Evolutionary conservation across 768 basidiomycete species (phyloP).

Genomic region (Suillus hirtellus): DNA sequence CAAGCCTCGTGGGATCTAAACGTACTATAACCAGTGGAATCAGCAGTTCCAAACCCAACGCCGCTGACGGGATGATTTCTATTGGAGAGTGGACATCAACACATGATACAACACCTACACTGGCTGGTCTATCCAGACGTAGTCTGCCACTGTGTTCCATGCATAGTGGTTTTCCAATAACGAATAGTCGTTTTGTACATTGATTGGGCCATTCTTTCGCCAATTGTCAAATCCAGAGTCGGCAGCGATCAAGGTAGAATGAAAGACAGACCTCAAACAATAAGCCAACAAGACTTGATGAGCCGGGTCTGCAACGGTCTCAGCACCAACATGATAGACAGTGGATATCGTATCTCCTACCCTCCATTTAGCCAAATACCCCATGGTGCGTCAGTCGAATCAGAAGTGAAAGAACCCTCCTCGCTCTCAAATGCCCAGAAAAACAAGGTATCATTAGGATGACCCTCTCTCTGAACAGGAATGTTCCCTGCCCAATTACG

Average conservation of each 20-base stretch:
- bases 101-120: constrained; percentile 37
- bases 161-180: constrained; percentile 52
- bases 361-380: constrained; percentile 76
- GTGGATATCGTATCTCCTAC: constrained; percentile 33
- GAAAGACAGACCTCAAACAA: constrained; percentile 57
- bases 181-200: constrained; percentile 51
- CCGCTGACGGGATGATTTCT: constrained; percentile 40
- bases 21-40: constrained; percentile 59
- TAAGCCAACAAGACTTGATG: constrained; percentile 66
- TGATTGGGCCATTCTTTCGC: constrained; percentile 67
- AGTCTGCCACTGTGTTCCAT: constrained; percentile 64
- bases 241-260: not conserved
- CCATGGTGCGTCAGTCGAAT: constrained; percentile 55
- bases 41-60: constrained; percentile 64
- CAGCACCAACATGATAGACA: not conserved
- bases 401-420: constrained; percentile 53
- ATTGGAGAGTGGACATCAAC: not conserved
- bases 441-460: constrained; percentile 67
- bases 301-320: constrained; percentile 52
- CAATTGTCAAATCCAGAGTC: not conserved
- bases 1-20: not conserved
- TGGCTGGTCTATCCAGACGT: constrained; percentile 75
- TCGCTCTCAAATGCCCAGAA: constrained; percentile 63
- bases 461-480: constrained; percentile 55
- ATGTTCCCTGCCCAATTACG: constrained; percentile 68